Evolutionary conservation across 2,329 filamentous ascomycete genomes (phyloP).

Genomic region (Aspergillus sp.): DNA sequence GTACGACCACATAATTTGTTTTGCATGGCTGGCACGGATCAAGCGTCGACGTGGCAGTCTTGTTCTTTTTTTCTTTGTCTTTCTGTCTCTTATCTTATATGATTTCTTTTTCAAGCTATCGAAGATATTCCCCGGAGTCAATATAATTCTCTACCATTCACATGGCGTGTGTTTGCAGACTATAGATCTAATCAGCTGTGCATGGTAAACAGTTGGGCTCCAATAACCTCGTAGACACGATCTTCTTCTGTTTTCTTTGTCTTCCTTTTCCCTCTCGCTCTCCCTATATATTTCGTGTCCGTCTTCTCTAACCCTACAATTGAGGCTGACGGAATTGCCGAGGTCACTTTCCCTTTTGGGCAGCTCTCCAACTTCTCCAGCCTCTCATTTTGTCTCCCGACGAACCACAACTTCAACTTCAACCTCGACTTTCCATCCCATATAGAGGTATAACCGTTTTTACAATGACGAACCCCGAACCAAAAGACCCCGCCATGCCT

Average conservation of each 20-base stretch:
- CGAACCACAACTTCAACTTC: too few relatives aligned
- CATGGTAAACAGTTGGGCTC: too few relatives aligned
- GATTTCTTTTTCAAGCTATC: slow-evolving; percentile 3
- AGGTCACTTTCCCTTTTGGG: too few relatives aligned
- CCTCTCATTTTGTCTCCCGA: too few relatives aligned
- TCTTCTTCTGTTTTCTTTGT: too few relatives aligned
- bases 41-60: neutral
- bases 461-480: neutral
- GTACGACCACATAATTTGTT: slow-evolving; percentile 18
- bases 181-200: neutral
- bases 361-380: too few relatives aligned
- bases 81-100: slow-evolving; percentile 3
- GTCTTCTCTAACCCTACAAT: too few relatives aligned
- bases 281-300: too few relatives aligned
- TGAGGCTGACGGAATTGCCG: too few relatives aligned
- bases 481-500: slow-evolving; percentile 5
- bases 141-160: neutral
- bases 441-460: neutral
- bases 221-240: neutral
- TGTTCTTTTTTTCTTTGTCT: too few relatives aligned
- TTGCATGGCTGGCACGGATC: slow-evolving; percentile 15
- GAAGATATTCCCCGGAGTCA: neutral
- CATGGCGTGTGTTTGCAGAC: neutral
- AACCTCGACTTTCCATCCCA: neutral
- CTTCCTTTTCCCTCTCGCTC: too few relatives aligned